Evolutionary conservation across 2,329 filamentous ascomycete genomes (phyloP).

Genomic region (Thermomyces lanuginosus): DNA sequence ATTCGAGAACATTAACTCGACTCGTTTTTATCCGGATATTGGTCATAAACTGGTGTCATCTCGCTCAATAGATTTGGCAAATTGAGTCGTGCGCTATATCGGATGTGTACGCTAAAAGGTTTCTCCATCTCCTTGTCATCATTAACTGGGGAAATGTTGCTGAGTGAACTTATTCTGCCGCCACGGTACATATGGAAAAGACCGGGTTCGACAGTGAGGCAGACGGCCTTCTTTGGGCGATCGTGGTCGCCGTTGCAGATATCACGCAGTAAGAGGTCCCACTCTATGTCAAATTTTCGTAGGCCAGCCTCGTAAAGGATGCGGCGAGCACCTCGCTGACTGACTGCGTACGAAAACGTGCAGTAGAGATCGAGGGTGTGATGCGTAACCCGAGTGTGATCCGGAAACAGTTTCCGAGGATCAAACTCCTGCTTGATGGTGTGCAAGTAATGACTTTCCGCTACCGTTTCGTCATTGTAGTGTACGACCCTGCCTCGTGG

Average conservation of each 20-base stretch:
- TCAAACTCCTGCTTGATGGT: conserved; percentile 7
- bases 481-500: conserved; percentile 8
- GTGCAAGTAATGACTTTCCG: conserved; percentile 6
- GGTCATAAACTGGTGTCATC: conserved; percentile 4
- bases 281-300: conserved; percentile 13
- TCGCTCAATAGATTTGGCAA: conserved; percentile 4
- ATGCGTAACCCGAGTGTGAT: conserved; percentile 24
- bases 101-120: conserved; percentile 7
- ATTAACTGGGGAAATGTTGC: conserved; percentile 8
- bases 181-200: conserved; percentile 10
- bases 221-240: conserved; percentile 9
- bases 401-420: conserved; percentile 9
- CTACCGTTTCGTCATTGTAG: conserved; percentile 7
- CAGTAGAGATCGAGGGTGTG: conserved; percentile 19
- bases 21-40: conserved; percentile 6
- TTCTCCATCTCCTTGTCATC: conserved; percentile 4
- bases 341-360: conserved; percentile 25
- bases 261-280: conserved; percentile 32
- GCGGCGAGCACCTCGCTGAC: conserved; percentile 20
- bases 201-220: conserved; percentile 9
- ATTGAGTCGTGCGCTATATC: conserved; percentile 6
- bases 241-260: conserved; percentile 29
- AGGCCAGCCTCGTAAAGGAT: conserved; percentile 18
- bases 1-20: conserved; percentile 36
- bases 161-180: conserved; percentile 5